Conservation (phyloP, 2,329 filamentous ascomycete genomes). For the Nigrograna mackinnonii region DNA sequence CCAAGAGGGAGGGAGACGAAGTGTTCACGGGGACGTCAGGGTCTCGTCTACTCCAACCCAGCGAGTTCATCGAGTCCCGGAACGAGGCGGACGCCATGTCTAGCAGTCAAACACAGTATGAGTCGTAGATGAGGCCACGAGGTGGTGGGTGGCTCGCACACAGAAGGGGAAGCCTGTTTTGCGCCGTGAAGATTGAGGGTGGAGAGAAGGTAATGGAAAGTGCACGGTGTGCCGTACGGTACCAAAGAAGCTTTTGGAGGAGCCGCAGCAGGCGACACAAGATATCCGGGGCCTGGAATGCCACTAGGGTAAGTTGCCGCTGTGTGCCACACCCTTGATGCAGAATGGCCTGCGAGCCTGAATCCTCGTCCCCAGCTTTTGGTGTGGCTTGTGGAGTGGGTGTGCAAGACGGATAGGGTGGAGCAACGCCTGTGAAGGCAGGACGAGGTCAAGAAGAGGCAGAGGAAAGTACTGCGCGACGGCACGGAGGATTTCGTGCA, state of each 20-base stretch:
- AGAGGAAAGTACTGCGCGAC: slow-evolving; percentile 22
- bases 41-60: slow-evolving; percentile 91
- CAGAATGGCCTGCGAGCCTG: slow-evolving; percentile 6
- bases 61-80: slow-evolving; percentile 89
- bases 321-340: slow-evolving; percentile 11
- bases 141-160: slow-evolving; percentile 15
- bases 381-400: slow-evolving; percentile 18
- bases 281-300: slow-evolving; percentile 24
- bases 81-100: slow-evolving; percentile 86
- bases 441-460: slow-evolving; percentile 9
- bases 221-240: slow-evolving; percentile 14
- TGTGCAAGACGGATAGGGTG: slow-evolving; percentile 13
- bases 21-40: slow-evolving; percentile 76
- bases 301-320: slow-evolving; percentile 18
- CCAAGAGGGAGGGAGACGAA: slow-evolving; percentile 73
- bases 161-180: slow-evolving; percentile 18
- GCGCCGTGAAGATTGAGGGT: slow-evolving; percentile 13
- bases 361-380: slow-evolving; percentile 2
- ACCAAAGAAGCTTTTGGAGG: slow-evolving; percentile 30
- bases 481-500: slow-evolving; percentile 55
- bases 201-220: slow-evolving; percentile 10
- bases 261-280: slow-evolving; percentile 43
- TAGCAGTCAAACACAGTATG: slow-evolving; percentile 6
- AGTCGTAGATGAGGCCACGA: slow-evolving; percentile 19
- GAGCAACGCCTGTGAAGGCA: slow-evolving; percentile 8